These are phyloP conservation scores for Boletus rufocinnamomeus DNA, from an alignment of 768 basidiomycete genomes.

Conservation along the genomic window DNA sequence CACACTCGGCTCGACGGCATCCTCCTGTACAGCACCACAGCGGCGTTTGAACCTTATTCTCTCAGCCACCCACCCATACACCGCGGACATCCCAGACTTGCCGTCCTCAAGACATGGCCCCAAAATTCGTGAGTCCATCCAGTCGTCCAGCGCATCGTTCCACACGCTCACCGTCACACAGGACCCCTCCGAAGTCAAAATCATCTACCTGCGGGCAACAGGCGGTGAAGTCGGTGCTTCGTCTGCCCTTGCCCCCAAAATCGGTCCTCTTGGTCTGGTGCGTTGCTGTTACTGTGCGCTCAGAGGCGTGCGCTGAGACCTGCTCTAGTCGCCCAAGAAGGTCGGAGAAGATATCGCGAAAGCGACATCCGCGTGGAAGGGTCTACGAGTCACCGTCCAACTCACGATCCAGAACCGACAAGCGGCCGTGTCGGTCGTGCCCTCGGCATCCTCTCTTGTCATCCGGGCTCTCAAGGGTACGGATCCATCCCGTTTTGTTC, in stretches of 20 bases:
- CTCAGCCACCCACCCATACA: slow-evolving; percentile 25
- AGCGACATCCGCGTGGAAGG: slow-evolving; percentile 98
- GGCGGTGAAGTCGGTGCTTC: slow-evolving; percentile 99
- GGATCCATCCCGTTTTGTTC: slow-evolving; percentile 24
- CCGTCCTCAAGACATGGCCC: slow-evolving; percentile 58
- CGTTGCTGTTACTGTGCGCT: slow-evolving; percentile 33
- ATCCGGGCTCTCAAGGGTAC: slow-evolving; percentile 97
- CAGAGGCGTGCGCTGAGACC: slow-evolving; percentile 14
- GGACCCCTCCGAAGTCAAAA: slow-evolving; percentile 98
- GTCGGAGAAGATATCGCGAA: slow-evolving; percentile 99
- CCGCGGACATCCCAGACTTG: slow-evolving; percentile 3
- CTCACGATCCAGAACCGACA: slow-evolving; percentile 99
- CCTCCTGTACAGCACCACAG: slow-evolving; percentile 57
- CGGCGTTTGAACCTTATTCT: slow-evolving; percentile 58
- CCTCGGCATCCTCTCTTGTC: slow-evolving; percentile 95
- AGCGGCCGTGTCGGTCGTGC: slow-evolving; percentile 94
- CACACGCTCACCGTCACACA: slow-evolving; percentile 33
- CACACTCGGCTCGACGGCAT: slow-evolving; percentile 25
- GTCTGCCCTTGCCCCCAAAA: slow-evolving; percentile 98
- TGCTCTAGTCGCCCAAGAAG: slow-evolving; percentile 92
- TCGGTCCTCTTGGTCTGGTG: slow-evolving; percentile 99
- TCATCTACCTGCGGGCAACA: slow-evolving; percentile 97
- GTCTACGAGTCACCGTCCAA: slow-evolving; percentile 98
- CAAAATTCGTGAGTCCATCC: slow-evolving; percentile 63
- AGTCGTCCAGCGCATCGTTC: background rate